Percentiles rank a stretch among this genome's conserved stretches.
phyloP scores from a whole-genome alignment of 768 basidiomycete species.

The Amanita phalloides region DNA sequence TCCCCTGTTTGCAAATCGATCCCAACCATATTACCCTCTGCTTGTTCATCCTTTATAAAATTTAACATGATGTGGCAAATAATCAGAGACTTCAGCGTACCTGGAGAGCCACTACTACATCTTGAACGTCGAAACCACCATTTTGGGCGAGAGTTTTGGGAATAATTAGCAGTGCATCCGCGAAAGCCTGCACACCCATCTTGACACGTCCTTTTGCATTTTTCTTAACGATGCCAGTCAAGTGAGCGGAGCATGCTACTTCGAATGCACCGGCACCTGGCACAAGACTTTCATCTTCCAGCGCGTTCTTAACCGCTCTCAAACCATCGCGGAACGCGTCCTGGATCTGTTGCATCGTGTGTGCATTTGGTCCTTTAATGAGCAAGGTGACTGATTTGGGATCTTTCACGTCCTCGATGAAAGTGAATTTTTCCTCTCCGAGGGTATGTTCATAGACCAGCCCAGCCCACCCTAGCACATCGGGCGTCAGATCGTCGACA shows the following conservation, averaged over 20 bases:
- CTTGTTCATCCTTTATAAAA: conserved; percentile 69
- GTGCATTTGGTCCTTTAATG: conserved; percentile 95
- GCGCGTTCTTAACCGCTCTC: conserved; percentile 90
- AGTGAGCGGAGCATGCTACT: conserved; percentile 79
- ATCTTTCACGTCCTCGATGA: conserved; percentile 91
- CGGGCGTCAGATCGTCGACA: conserved; percentile 89
- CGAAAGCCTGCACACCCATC: conserved; percentile 95
- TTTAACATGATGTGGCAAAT: neutral
- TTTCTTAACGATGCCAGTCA: conserved; percentile 72
- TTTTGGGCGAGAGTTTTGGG: conserved; percentile 96
- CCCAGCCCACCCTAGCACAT: conserved; percentile 92
- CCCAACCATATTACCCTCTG: conserved; percentile 88
- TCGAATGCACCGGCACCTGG: conserved; percentile 99
- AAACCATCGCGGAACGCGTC: conserved; percentile 98
- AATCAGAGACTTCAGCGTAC: conserved; percentile 21
- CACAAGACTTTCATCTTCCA: conserved; percentile 82
- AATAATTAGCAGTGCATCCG: conserved; percentile 88
- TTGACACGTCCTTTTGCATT: conserved; percentile 88
- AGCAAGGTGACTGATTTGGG: conserved; percentile 94
- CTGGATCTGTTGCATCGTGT: conserved; percentile 93
- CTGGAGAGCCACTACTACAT: conserved; percentile 85
- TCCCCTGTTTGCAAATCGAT: conserved; percentile 90
- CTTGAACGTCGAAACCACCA: conserved; percentile 95
- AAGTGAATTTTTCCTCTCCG: conserved; percentile 98
- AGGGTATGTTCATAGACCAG: conserved; percentile 98